These are phyloP conservation scores for Boletus sensibilis DNA, from an alignment of 768 basidiomycete species.

Conservation along the genomic window DNA sequence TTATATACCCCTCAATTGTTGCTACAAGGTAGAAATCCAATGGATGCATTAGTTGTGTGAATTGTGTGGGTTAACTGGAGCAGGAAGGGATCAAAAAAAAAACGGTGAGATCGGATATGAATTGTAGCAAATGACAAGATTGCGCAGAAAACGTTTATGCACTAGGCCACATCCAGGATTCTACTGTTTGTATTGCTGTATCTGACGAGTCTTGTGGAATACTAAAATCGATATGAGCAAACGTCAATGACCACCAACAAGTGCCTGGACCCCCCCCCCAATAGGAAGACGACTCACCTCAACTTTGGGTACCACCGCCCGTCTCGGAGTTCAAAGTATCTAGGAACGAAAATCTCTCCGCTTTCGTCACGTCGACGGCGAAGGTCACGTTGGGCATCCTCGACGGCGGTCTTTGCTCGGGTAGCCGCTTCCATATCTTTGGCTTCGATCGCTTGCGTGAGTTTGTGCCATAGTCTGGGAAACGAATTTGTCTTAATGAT, in stretches of 20 bases:
- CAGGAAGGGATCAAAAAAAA: conserved; percentile 6
- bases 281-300: conserved; percentile 43
- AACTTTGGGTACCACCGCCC: conserved; percentile 86
- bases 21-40: conserved; percentile 39
- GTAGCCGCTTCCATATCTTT: conserved; percentile 97
- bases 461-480: conserved; percentile 62
- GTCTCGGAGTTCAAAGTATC: conserved; percentile 76
- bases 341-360: conserved; percentile 65
- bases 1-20: conserved; percentile 40
- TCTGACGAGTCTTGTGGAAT: conserved; percentile 63
- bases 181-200: conserved; percentile 62
- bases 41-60: conserved; percentile 36
- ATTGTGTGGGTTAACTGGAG: conserved; percentile 19
- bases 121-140: conserved; percentile 8
- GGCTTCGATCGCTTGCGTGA: conserved; percentile 80
- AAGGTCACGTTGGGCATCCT: conserved; percentile 87
- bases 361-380: conserved; percentile 72
- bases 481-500: neutral
- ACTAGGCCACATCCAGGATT: conserved; percentile 73
- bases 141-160: conserved; percentile 11
- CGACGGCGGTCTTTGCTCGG: conserved; percentile 82
- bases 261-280: neutral
- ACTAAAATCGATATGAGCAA: conserved; percentile 36
- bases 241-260: neutral
- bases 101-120: conserved; percentile 18